phyloP scores from a whole-genome alignment of 2,329 filamentous ascomycete genomes.

The Corynespora cassiicola region DNA sequence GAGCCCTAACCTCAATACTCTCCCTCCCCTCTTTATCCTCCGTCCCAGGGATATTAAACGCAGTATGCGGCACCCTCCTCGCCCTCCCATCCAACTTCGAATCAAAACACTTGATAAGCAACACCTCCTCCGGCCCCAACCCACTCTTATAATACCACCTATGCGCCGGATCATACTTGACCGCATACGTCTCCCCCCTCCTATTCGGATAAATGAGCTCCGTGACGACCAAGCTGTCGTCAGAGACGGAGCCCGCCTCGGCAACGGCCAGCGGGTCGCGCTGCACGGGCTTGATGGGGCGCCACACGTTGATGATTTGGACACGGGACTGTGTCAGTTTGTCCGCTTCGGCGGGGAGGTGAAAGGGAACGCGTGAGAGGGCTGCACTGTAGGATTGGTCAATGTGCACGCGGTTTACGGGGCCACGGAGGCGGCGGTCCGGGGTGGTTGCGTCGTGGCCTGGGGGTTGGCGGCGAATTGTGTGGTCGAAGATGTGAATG shows the following conservation, averaged over 20 bases:
- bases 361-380: slow-evolving; percentile 32
- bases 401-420: slow-evolving; percentile 63
- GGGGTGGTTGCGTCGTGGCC: slow-evolving; percentile 20
- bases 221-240: slow-evolving; percentile 31
- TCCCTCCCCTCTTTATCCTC: slow-evolving; percentile 34
- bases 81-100: slow-evolving; percentile 41
- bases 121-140: slow-evolving; percentile 33
- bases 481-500: slow-evolving; percentile 69
- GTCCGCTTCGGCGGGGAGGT: slow-evolving; percentile 39
- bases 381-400: slow-evolving; percentile 59
- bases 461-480: slow-evolving; percentile 57
- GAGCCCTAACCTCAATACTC: slow-evolving; percentile 42
- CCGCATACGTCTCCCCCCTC: slow-evolving; percentile 35
- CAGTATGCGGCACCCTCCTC: slow-evolving; percentile 41
- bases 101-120: slow-evolving; percentile 46
- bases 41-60: slow-evolving; percentile 34
- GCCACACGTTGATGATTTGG: slow-evolving; percentile 47
- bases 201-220: slow-evolving; percentile 39
- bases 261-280: slow-evolving; percentile 41
- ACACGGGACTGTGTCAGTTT: slow-evolving; percentile 33
- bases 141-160: slow-evolving; percentile 43
- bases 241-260: slow-evolving; percentile 34
- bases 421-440: slow-evolving; percentile 47
- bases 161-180: slow-evolving; percentile 32
- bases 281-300: slow-evolving; percentile 40